Evolutionary conservation across 2,329 filamentous ascomycete genomes (phyloP).

Genomic region (Phoma sp.): DNA sequence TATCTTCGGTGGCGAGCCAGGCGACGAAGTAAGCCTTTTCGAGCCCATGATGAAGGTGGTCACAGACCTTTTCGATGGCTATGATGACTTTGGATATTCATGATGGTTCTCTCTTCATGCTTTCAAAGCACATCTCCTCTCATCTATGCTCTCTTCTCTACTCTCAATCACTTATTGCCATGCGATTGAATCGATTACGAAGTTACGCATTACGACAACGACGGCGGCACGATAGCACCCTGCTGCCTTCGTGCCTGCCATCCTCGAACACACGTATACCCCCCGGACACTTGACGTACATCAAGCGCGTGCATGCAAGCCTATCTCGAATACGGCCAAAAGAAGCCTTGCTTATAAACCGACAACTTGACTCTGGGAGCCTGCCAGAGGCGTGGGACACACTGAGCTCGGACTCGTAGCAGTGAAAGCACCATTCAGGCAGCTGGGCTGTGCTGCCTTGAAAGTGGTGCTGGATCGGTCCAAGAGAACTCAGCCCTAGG

Average conservation of each 20-base stretch:
- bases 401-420: constrained; percentile 48
- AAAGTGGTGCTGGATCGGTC: constrained; percentile 41
- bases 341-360: background rate
- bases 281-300: background rate
- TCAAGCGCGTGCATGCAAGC: background rate
- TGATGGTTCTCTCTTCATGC: constrained; percentile 28
- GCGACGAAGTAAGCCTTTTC: constrained; percentile 51
- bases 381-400: constrained; percentile 47
- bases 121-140: constrained; percentile 9
- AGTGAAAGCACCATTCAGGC: constrained; percentile 34
- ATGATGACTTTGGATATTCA: constrained; percentile 53
- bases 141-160: constrained; percentile 25
- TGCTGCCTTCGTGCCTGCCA: constrained; percentile 1
- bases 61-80: constrained; percentile 53
- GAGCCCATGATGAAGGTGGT: constrained; percentile 57
- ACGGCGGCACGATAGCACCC: background rate
- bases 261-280: background rate
- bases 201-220: constrained; percentile 2
- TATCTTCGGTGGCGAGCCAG: constrained; percentile 53
- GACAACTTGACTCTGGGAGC: constrained; percentile 36
- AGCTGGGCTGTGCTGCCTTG: background rate
- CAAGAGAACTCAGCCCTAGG: constrained; percentile 48
- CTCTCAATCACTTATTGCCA: constrained; percentile 1
- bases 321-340: background rate
- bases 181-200: constrained; percentile 10